Percentiles rank a stretch among this genome's conserved stretches.
phyloP scores from a whole-genome alignment of 345 rosid species.

The Atalantia buxifolia region DNA sequence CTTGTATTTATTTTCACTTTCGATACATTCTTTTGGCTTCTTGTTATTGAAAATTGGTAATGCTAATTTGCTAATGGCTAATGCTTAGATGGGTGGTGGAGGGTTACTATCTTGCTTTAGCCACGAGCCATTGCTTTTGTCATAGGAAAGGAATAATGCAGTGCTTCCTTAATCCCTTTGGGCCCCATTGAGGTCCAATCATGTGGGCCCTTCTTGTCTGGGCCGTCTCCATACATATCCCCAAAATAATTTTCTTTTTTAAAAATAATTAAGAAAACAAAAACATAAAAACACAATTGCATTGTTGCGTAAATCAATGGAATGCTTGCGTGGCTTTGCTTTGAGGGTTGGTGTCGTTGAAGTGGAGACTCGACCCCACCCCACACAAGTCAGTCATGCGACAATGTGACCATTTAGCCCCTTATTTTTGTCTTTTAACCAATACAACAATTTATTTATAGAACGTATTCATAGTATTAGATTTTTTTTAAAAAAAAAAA shows the following conservation, averaged over 20 bases:
- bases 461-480: too few relatives aligned
- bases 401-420: neutral
- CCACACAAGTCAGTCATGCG: conserved; percentile 14
- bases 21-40: neutral
- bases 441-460: neutral
- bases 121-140: conserved; percentile 45
- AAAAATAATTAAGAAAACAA: neutral
- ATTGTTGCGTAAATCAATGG: conserved; percentile 42
- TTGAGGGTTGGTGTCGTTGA: conserved; percentile 40
- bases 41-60: neutral
- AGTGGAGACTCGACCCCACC: conserved; percentile 55
- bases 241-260: neutral
- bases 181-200: conserved; percentile 50
- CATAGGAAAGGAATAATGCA: conserved; percentile 54
- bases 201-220: conserved; percentile 41
- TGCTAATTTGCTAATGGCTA: conserved; percentile 1
- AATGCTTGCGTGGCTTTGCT: conserved; percentile 37
- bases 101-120: conserved; percentile 41
- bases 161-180: conserved; percentile 34
- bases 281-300: neutral
- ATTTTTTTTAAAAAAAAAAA: fast-evolving
- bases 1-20: neutral
- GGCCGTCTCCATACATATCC: conserved; percentile 22
- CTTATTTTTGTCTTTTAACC: neutral
- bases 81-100: conserved; percentile 11